Percentiles rank a stretch among this genome's conserved stretches.
Conservation (phyloP, 1,284 basidiomycete species). For the Vanrija pseudolonga region DNA sequence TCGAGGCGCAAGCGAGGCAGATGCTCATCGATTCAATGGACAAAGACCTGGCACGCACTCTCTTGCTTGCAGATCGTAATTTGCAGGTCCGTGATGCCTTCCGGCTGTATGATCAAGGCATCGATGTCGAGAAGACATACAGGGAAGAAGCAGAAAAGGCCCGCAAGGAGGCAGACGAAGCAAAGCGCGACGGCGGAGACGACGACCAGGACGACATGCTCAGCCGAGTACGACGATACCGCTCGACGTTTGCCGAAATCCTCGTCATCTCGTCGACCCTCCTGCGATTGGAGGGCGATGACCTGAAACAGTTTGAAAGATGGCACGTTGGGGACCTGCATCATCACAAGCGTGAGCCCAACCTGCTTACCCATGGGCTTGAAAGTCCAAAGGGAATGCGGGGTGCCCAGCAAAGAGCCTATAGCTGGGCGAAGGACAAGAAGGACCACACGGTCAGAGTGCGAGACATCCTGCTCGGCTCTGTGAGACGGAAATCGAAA, state of each 20-base stretch:
- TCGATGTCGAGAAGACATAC: slow-evolving; percentile 1
- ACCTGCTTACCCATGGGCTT: background rate
- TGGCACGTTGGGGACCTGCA: slow-evolving; percentile 16
- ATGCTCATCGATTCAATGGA: slow-evolving; percentile 44
- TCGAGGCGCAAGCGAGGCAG: slow-evolving; percentile 40
- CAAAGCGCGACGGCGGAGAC: slow-evolving; percentile 1
- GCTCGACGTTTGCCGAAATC: slow-evolving; percentile 47
- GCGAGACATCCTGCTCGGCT: too few species aligned
- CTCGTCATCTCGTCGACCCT: slow-evolving; percentile 44
- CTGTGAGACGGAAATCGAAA: too few species aligned
- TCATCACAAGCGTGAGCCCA: background rate
- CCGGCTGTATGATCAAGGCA: slow-evolving; percentile 8
- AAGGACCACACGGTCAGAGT: too few species aligned
- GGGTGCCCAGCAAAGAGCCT: too few species aligned
- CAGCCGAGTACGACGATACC: slow-evolving; percentile 33
- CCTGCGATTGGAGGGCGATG: slow-evolving; percentile 44
- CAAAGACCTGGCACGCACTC: slow-evolving; percentile 33
- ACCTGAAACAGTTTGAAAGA: slow-evolving; percentile 42
- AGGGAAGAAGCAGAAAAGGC: background rate
- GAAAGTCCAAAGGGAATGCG: background rate
- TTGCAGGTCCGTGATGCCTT: slow-evolving; percentile 41
- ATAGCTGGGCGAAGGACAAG: too few species aligned
- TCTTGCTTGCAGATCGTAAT: slow-evolving; percentile 43
- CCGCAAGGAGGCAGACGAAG: background rate
- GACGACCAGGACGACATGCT: slow-evolving; percentile 25